Conservation (phyloP, 2,329 filamentous ascomycete species). For the Fusarium sp. region DNA sequence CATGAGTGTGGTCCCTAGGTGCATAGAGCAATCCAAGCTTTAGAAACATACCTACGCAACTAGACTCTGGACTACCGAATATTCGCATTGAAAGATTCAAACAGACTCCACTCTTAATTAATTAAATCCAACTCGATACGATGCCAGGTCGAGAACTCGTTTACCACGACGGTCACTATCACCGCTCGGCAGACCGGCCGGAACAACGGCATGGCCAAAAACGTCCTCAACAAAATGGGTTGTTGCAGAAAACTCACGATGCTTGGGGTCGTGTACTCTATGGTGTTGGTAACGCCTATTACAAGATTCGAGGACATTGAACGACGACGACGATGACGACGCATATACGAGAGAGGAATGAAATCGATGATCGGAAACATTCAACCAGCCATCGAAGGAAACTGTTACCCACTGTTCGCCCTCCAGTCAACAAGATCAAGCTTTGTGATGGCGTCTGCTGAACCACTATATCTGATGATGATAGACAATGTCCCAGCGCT, state of each 20-base stretch:
- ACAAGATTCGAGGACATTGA: slow-evolving; percentile 50
- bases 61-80: neutral
- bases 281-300: slow-evolving; percentile 54
- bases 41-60: neutral
- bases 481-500: slow-evolving; percentile 29
- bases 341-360: slow-evolving; percentile 31
- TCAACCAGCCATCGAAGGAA: slow-evolving; percentile 19
- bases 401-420: slow-evolving; percentile 19
- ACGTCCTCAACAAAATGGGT: slow-evolving; percentile 31
- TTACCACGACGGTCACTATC: slow-evolving; percentile 50
- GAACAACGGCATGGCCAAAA: slow-evolving; percentile 19
- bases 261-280: slow-evolving; percentile 56
- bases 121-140: slow-evolving; percentile 19
- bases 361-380: slow-evolving; percentile 16
- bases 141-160: slow-evolving; percentile 45
- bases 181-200: slow-evolving; percentile 31
- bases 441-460: slow-evolving; percentile 12
- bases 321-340: slow-evolving; percentile 27
- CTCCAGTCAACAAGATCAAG: slow-evolving; percentile 11
- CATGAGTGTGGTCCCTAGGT: neutral
- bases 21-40: neutral
- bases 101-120: slow-evolving; percentile 6
- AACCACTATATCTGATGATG: slow-evolving; percentile 36
- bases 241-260: slow-evolving; percentile 52
- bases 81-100: slow-evolving; percentile 3